Percentiles rank a stretch among this genome's conserved stretches.
Conservation (phyloP, 176 grass and related monocot genomes). For the Aegilops bicornis region DNA sequence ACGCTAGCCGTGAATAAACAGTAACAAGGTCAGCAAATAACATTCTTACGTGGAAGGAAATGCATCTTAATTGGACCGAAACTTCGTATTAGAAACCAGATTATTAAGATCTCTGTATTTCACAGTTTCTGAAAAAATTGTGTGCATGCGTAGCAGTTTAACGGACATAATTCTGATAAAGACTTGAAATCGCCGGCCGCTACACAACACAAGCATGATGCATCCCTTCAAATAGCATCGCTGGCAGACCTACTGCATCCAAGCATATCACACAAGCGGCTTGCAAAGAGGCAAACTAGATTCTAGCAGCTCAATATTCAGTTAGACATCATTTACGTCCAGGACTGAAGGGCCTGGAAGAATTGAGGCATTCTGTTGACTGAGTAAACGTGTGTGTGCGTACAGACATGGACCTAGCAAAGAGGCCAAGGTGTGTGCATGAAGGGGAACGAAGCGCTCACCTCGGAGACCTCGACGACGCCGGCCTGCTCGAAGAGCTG, state of each 20-base stretch:
- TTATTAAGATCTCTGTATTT: background rate
- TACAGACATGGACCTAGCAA: background rate
- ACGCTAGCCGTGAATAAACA: background rate
- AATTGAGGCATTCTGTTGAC: background rate
- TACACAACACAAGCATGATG: background rate
- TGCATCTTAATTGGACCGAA: background rate
- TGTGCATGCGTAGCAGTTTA: background rate
- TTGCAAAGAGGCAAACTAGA: background rate
- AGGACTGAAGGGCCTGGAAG: background rate
- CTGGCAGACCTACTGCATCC: background rate
- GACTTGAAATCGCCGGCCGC: background rate
- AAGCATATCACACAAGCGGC: background rate
- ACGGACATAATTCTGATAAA: background rate
- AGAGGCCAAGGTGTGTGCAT: no score
- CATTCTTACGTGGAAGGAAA: background rate
- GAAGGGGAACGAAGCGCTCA: background rate
- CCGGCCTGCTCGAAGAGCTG: constrained; percentile 82
- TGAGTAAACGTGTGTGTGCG: background rate
- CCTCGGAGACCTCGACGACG: constrained; percentile 81
- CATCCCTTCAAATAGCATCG: background rate
- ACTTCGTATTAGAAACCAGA: background rate
- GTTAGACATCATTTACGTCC: no score
- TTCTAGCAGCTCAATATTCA: background rate
- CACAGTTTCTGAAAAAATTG: background rate
- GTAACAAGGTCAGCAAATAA: background rate